Evolutionary conservation across 306 rosid genomes (phyloP).

Genomic region (Fagus crenata): DNA sequence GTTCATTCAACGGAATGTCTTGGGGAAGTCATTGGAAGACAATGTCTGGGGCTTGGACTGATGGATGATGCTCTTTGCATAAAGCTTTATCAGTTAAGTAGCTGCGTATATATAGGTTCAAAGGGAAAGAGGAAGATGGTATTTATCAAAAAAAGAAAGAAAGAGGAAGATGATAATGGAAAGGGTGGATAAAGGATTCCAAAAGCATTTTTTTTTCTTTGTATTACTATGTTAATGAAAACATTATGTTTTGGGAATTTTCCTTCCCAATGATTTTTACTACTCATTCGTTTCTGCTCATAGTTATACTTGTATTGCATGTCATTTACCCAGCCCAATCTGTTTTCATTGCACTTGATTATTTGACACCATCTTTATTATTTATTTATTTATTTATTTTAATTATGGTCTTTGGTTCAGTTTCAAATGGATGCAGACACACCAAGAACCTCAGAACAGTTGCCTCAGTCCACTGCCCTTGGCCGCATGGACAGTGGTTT

Average conservation of each 20-base stretch:
- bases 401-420: slow-evolving; percentile 32
- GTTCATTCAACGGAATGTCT: not conserved
- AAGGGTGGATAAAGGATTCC: not conserved
- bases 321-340: not conserved
- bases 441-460: slow-evolving; percentile 39
- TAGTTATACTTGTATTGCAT: not conserved
- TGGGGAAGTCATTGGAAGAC: no score
- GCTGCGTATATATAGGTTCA: not conserved
- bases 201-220: not conserved
- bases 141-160: not conserved
- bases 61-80: not conserved
- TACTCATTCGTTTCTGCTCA: not conserved
- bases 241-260: not conserved
- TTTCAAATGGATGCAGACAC: slow-evolving; percentile 58
- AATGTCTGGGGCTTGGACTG: not conserved
- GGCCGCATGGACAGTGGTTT: slow-evolving; percentile 21
- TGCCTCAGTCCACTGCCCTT: slow-evolving; percentile 34
- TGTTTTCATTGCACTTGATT: slow-evolving; percentile 1
- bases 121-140: no score
- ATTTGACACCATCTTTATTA: slow-evolving; percentile 11
- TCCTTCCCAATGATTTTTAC: not conserved
- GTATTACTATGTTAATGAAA: not conserved
- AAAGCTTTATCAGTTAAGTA: not conserved
- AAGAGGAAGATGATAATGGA: not conserved
- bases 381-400: no score